Percentiles rank a stretch among this genome's conserved stretches.
Conservation (phyloP, 257 asterid species). For the Solanum megistacrolobum region DNA sequence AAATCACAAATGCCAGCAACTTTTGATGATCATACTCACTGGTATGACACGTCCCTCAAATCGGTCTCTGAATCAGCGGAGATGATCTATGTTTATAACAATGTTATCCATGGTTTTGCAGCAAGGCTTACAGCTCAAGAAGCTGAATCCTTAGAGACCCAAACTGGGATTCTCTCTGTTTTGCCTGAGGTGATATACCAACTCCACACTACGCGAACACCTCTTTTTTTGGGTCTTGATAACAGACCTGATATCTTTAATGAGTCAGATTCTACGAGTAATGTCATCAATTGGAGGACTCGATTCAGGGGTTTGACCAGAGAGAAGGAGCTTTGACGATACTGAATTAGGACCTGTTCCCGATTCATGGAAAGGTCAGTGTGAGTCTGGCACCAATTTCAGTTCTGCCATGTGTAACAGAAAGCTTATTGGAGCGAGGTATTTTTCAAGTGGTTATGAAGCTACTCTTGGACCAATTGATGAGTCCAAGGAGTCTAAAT, state of each 20-base stretch:
- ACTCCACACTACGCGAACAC: constrained; percentile 90
- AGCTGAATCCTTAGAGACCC: constrained; percentile 33
- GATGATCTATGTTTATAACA: constrained; percentile 59
- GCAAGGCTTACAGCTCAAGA: constrained; percentile 45
- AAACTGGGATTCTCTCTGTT: constrained; percentile 56
- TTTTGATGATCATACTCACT: constrained; percentile 41
- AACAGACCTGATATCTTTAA: constrained; percentile 60
- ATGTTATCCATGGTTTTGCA: constrained; percentile 65
- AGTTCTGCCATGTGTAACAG: constrained; percentile 42
- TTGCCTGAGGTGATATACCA: constrained; percentile 53
- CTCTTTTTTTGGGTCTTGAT: constrained; percentile 63
- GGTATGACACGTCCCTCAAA: constrained; percentile 73
- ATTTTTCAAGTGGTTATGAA: constrained; percentile 61
- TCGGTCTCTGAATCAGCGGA: constrained; percentile 66
- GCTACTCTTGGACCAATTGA: constrained; percentile 65
- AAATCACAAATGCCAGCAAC: constrained; percentile 58
- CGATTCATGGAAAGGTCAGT: constrained; percentile 63
- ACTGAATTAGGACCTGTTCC: constrained; percentile 64
- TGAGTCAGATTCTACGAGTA: constrained; percentile 35
- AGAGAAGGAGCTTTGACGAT: constrained; percentile 72
- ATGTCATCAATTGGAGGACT: constrained; percentile 64
- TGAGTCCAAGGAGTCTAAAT: constrained; percentile 53
- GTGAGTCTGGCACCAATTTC: constrained; percentile 65
- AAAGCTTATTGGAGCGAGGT: constrained; percentile 76
- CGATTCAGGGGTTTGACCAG: constrained; percentile 96